Base-by-base conservation (phyloP, 306 rosid genomes). In the Lupinus albus region DNA sequence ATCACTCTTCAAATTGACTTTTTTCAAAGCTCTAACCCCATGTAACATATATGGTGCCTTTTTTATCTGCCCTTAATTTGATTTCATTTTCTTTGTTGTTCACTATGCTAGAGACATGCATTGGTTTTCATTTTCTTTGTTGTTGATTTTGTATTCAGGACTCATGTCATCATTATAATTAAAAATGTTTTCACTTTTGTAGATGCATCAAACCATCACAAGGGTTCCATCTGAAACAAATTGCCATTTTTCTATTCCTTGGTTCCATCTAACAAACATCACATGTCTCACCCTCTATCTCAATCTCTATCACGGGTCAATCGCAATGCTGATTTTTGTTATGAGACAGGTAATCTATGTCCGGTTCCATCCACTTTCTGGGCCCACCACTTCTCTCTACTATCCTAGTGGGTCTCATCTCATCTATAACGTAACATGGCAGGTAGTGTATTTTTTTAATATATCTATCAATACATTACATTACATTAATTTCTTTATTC, bases 381-480 rank as follows among this genome's bases (percentile, higher is more conserved):
- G 83, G 41, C 76, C 83, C 84, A 70, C 85, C 76, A 74, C 70
- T 73, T 32, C 73, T 78, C 73, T 71, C 25, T 30, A 71, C 81
- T 64, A 67, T 78, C 47, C 70, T 10, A 80, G 75, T 66, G 83
- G 83, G 68, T 71, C 82, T 74, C 75, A 70, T 86, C 73, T 81
- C 80, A 57, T 65, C 82, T 84, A 9, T 45, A 44, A 67, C 80
- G 75, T 86, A 76, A 67, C 83, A 76, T 86, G 76, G 64, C 73
- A 54, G 92, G 91, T 77, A 48, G 54, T 38, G 56, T 71, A 6
- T 20, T 69, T 10, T 36, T 9, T 20, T 33, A 69, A 32, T 20
- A 4, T 70, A 44, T 56, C 56, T 13, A 41, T 56, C n/a, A 9
- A 13, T 18, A 33, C 25, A 42, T 11, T 51, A 50, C 7, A 7